Conservation (phyloP, 305 asterid genomes). For the Fraxinus platypoda region DNA sequence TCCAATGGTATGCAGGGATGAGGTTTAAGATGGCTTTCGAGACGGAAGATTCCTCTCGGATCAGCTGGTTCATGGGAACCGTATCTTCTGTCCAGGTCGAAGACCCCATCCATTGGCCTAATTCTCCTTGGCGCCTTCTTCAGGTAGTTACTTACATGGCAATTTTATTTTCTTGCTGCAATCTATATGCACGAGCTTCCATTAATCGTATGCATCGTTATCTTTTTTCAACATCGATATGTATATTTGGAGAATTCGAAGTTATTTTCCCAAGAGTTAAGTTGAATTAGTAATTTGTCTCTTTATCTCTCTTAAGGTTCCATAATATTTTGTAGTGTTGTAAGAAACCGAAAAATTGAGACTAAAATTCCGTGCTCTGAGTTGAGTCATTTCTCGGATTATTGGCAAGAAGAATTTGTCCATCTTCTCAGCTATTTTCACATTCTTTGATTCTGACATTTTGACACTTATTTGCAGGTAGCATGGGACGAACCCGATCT, state of each 20-base stretch:
- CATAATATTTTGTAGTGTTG: not conserved
- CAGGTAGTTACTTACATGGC: slow-evolving; percentile 38
- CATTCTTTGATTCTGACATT: slow-evolving; percentile 5
- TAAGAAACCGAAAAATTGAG: not conserved
- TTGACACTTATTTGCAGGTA: slow-evolving; percentile 41
- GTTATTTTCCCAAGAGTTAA: not conserved
- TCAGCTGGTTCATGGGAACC: slow-evolving; percentile 94
- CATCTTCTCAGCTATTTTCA: not conserved
- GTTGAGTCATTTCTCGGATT: not conserved
- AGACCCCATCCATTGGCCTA: slow-evolving; percentile 75
- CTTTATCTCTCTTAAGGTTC: not conserved
- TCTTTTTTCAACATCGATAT: not conserved
- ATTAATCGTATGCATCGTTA: not conserved
- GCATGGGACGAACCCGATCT: slow-evolving; percentile 93
- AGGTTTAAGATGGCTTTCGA: slow-evolving; percentile 95
- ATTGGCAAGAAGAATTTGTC: not conserved
- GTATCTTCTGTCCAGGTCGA: slow-evolving; percentile 60
- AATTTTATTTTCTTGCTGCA: not conserved
- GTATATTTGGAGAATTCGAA: not conserved
- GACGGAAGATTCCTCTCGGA: slow-evolving; percentile 82
- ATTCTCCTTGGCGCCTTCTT: slow-evolving; percentile 91
- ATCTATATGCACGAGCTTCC: not conserved
- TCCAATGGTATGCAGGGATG: slow-evolving; percentile 77
- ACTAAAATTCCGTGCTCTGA: not conserved
- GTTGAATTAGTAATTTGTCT: not conserved